phyloP scores from a whole-genome alignment of 768 basidiomycete species.

The Russula foetens region DNA sequence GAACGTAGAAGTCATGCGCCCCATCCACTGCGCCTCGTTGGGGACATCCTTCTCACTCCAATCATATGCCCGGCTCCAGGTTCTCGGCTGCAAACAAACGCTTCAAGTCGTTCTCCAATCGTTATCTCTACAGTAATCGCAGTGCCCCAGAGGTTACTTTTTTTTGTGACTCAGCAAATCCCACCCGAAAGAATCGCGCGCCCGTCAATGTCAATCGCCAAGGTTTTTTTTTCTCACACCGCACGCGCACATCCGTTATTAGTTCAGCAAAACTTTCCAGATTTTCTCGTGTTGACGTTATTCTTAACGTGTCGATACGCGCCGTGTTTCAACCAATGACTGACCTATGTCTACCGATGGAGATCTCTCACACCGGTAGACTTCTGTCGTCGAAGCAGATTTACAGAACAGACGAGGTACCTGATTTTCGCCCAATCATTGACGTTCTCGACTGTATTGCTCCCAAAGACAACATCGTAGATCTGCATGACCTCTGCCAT shows the following conservation, averaged over 20 bases:
- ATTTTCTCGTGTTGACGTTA: background rate
- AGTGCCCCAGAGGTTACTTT: background rate
- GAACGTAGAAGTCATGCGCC: background rate
- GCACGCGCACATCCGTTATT: background rate
- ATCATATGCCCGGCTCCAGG: conserved; percentile 7
- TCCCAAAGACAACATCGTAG: background rate
- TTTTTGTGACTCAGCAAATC: background rate
- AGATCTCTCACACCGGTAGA: background rate
- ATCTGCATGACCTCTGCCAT: background rate
- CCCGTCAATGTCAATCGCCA: too few species aligned
- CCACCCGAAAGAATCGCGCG: too few species aligned
- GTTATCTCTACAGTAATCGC: background rate
- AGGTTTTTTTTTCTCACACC: background rate
- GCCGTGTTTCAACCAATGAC: background rate
- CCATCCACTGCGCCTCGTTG: background rate
- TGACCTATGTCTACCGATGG: background rate
- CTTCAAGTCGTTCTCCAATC: background rate
- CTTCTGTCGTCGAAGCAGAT: background rate
- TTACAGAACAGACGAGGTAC: background rate
- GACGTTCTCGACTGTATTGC: background rate
- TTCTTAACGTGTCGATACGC: background rate
- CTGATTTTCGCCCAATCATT: background rate
- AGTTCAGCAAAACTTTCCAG: background rate
- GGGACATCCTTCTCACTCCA: background rate
- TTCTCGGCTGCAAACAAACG: background rate